phyloP scores from a whole-genome alignment of 306 rosid species.

The Malus orientalis region DNA sequence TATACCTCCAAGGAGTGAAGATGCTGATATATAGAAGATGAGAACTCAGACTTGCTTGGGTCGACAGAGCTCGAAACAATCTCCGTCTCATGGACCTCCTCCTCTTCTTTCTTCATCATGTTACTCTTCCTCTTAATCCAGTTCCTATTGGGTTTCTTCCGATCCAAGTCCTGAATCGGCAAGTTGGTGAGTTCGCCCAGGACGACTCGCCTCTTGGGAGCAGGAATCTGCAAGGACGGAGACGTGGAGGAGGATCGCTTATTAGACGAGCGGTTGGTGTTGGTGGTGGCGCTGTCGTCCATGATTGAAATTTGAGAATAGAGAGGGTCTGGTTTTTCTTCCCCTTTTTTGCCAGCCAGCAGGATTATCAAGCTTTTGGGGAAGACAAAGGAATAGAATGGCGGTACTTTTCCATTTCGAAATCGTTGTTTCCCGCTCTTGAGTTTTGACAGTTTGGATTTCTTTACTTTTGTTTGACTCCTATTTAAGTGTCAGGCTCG shows the following conservation, averaged over 20 bases:
- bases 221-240: constrained; percentile 5
- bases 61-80: constrained; percentile 4
- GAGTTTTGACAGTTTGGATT: not conserved
- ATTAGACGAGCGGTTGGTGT: constrained; percentile 1
- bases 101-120: not conserved
- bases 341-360: not conserved
- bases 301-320: not conserved
- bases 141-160: not conserved
- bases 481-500: not conserved
- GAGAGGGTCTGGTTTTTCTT: not conserved
- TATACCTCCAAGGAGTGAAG: constrained; percentile 23
- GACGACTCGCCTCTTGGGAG: constrained; percentile 26
- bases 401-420: not conserved
- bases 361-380: not conserved
- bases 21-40: constrained; percentile 10
- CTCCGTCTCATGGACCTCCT: not conserved
- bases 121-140: not conserved
- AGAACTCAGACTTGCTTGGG: not conserved
- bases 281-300: not conserved
- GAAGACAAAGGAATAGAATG: not conserved
- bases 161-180: constrained; percentile 5
- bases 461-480: not conserved
- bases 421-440: not conserved
- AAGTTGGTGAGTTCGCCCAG: constrained; percentile 31
- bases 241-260: constrained; percentile 5